Evolutionary conservation across 2,329 filamentous ascomycete species (phyloP).

Genomic region (Cercospora zeae-maydis): DNA sequence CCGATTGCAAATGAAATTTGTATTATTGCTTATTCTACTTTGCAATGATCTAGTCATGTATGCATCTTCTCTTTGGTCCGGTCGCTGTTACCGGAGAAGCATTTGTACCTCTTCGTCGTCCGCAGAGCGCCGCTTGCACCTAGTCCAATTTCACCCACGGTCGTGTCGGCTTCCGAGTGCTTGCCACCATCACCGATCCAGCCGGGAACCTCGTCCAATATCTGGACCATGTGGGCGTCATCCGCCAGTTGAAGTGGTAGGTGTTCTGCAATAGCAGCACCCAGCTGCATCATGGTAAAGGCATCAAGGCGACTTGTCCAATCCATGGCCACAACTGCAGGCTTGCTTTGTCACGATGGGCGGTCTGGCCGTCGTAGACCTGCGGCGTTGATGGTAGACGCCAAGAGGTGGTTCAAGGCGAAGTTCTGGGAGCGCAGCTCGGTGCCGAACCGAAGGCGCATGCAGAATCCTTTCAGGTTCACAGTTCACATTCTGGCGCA

Average conservation of each 20-base stretch:
- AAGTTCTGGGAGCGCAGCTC: neutral
- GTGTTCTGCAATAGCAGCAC: neutral
- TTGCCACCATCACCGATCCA: neutral
- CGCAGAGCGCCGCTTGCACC: neutral
- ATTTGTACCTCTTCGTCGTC: neutral
- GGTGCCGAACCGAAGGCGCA: neutral
- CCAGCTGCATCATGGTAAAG: neutral
- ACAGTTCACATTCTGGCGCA: neutral
- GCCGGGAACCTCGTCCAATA: neutral
- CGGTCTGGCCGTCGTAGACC: neutral
- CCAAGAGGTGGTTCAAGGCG: neutral
- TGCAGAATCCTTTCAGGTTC: neutral
- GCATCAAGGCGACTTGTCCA: conserved; percentile 1
- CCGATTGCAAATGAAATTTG: neutral
- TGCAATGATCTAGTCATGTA: neutral
- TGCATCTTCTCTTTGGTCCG: neutral
- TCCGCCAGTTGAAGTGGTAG: neutral
- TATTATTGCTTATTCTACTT: neutral
- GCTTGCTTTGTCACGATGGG: neutral
- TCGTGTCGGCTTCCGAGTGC: neutral
- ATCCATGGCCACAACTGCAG: neutral
- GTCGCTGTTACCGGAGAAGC: neutral
- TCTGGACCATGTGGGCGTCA: neutral
- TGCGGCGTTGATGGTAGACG: neutral
- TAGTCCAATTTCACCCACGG: neutral